Percentiles rank a stretch among this genome's conserved stretches.
phyloP scores from a whole-genome alignment of 352 stramenopile species.

The Globisporangium nodosum region DNA sequence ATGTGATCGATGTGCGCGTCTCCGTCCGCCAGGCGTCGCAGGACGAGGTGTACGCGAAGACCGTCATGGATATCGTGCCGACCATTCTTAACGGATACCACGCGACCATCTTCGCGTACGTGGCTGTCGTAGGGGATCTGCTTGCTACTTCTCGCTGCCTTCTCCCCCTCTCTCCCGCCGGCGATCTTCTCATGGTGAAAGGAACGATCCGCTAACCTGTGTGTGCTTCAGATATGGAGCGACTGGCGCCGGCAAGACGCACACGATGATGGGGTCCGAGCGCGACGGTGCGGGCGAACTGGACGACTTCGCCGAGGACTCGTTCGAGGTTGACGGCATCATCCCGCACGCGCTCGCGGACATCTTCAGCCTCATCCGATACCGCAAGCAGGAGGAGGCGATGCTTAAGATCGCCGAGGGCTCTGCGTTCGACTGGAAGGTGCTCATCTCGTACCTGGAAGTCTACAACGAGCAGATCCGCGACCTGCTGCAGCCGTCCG shows the following conservation, averaged over 20 bases:
- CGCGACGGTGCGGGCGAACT: constrained; percentile 43
- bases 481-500: constrained; percentile 74
- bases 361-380: constrained; percentile 62
- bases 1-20: not conserved
- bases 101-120: constrained; percentile 75
- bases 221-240: constrained; percentile 25
- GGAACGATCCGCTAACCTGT: not conserved
- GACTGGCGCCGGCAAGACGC: constrained; percentile 60
- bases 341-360: constrained; percentile 66
- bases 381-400: constrained; percentile 50
- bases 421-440: constrained; percentile 61
- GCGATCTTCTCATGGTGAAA: not conserved
- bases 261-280: constrained; percentile 71
- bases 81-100: constrained; percentile 76
- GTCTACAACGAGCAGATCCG: constrained; percentile 92
- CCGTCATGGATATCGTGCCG: constrained; percentile 51
- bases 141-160: not conserved
- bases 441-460: constrained; percentile 87
- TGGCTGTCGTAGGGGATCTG: not conserved
- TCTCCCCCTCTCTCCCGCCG: too few species aligned
- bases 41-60: constrained; percentile 54
- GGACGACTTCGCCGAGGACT: constrained; percentile 34
- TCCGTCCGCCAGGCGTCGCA: constrained; percentile 19
- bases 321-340: constrained; percentile 64
- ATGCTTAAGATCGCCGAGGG: constrained; percentile 32